phyloP scores from a whole-genome alignment of 2,329 filamentous ascomycete genomes.

The Venturia carpophila region DNA sequence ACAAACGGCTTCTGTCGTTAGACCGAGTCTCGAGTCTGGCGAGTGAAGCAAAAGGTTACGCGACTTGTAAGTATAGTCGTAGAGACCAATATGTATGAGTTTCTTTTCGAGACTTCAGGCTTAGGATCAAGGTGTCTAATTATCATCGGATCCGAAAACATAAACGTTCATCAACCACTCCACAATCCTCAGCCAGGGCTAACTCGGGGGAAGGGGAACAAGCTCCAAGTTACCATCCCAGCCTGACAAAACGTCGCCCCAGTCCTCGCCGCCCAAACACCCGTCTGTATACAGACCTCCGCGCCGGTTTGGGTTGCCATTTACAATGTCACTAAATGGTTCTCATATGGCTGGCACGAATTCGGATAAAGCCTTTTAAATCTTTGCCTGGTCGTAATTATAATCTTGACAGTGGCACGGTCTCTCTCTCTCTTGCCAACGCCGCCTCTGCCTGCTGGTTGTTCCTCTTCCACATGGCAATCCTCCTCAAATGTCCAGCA shows the following conservation, averaged over 20 bases:
- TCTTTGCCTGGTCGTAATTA: not conserved
- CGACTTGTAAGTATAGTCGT: too few species aligned
- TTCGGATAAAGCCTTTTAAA: not conserved
- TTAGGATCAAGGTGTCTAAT: too few species aligned
- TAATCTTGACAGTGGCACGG: not conserved
- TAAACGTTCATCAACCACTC: too few species aligned
- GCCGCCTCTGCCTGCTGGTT: conserved; percentile 35
- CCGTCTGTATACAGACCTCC: conserved; percentile 42
- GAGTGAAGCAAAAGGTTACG: too few species aligned
- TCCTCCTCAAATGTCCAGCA: conserved; percentile 48
- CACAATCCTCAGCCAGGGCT: too few species aligned
- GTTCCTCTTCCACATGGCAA: conserved; percentile 49
- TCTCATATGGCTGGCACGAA: not conserved
- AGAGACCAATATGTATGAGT: too few species aligned
- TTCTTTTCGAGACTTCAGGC: too few species aligned
- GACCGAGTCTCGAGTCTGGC: too few species aligned
- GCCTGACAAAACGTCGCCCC: conserved; percentile 41
- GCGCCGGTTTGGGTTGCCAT: conserved; percentile 28
- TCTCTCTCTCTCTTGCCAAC: conserved; percentile 12
- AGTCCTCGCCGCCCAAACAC: conserved; percentile 41
- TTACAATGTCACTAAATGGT: not conserved
- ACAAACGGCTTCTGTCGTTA: too few species aligned
- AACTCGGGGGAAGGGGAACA: too few species aligned
- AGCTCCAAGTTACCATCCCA: conserved; percentile 22
- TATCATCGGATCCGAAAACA: too few species aligned